phyloP scores from a whole-genome alignment of 768 basidiomycete species.

The Thelephora ganbajun region DNA sequence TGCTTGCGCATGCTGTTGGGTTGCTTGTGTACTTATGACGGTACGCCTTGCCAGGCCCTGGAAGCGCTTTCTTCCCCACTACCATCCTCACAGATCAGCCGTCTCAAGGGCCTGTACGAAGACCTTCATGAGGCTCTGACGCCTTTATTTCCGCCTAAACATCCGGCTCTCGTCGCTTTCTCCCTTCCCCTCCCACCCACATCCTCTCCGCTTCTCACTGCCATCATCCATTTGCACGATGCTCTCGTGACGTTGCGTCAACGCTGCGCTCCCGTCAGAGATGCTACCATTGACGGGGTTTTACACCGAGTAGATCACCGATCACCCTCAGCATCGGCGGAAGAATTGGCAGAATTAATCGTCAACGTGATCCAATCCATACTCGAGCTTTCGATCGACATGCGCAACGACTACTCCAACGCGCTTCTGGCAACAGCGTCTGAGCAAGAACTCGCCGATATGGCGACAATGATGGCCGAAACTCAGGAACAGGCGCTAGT shows the following conservation, averaged over 20 bases:
- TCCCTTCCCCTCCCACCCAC: conserved; percentile 53
- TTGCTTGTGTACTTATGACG: conserved; percentile 1
- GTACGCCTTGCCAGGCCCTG: conserved; percentile 29
- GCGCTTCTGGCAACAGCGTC: conserved; percentile 53
- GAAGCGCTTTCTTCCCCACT: conserved; percentile 40
- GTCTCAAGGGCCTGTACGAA: conserved; percentile 40
- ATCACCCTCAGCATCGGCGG: conserved; percentile 11
- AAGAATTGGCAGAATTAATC: conserved; percentile 31
- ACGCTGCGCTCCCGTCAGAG: conserved; percentile 58
- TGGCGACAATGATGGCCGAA: conserved; percentile 14
- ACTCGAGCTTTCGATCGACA: conserved; percentile 39
- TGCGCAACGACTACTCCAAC: conserved; percentile 57
- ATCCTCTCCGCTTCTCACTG: conserved; percentile 48
- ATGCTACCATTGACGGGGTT: conserved; percentile 35
- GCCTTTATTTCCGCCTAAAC: conserved; percentile 43
- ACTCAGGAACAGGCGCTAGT: conserved; percentile 42
- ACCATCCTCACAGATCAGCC: conserved; percentile 44
- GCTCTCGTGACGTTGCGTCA: conserved; percentile 35
- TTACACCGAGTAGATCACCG: conserved; percentile 21
- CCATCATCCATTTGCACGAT: conserved; percentile 39
- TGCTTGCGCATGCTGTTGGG: conserved; percentile 1
- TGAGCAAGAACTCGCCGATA: conserved; percentile 34
- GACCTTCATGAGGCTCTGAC: conserved; percentile 37
- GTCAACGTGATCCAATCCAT: conserved; percentile 32
- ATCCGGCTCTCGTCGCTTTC: conserved; percentile 35